Conservation (phyloP, 768 basidiomycete species). For the Boletus pseudo-olivaceus region DNA sequence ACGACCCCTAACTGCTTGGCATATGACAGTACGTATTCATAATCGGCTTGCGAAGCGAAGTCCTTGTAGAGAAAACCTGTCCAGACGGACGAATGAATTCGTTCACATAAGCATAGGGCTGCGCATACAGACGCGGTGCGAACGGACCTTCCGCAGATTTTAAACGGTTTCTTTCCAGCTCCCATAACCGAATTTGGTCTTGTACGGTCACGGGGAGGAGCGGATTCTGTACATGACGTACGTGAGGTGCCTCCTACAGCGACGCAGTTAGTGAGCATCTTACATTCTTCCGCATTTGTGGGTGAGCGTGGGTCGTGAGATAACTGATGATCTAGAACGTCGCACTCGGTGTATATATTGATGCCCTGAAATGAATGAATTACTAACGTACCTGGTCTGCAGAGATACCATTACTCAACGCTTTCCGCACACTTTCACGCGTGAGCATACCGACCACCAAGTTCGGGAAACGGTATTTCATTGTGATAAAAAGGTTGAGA, state of each 20-base stretch:
- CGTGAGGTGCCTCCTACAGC: constrained; percentile 3
- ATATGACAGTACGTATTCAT: constrained; percentile 81
- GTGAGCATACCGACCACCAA: constrained; percentile 95
- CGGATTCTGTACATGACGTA: constrained; percentile 60
- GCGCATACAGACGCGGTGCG: constrained; percentile 4
- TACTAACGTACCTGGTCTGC: constrained; percentile 77
- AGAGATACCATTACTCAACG: constrained; percentile 90
- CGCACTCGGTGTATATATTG: constrained; percentile 14
- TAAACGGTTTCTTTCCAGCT: constrained; percentile 89
- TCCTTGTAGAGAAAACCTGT: constrained; percentile 85
- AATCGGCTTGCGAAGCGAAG: constrained; percentile 84
- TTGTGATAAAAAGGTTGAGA: constrained; percentile 85
- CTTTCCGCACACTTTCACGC: constrained; percentile 92
- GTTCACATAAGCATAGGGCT: constrained; percentile 6
- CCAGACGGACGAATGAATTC: constrained; percentile 5
- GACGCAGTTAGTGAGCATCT: constrained; percentile 19
- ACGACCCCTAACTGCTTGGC: constrained; percentile 80
- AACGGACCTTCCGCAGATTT: constrained; percentile 79
- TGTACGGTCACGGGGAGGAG: constrained; percentile 95
- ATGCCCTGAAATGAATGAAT: constrained; percentile 15
- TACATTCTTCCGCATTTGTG: constrained; percentile 96
- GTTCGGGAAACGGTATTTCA: constrained; percentile 95
- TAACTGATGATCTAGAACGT: constrained; percentile 85
- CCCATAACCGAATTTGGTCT: constrained; percentile 97
- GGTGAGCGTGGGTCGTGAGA: constrained; percentile 90